Base-by-base conservation (phyloP, 2,329 filamentous ascomycete genomes). In the Metarhizium robertsii region DNA sequence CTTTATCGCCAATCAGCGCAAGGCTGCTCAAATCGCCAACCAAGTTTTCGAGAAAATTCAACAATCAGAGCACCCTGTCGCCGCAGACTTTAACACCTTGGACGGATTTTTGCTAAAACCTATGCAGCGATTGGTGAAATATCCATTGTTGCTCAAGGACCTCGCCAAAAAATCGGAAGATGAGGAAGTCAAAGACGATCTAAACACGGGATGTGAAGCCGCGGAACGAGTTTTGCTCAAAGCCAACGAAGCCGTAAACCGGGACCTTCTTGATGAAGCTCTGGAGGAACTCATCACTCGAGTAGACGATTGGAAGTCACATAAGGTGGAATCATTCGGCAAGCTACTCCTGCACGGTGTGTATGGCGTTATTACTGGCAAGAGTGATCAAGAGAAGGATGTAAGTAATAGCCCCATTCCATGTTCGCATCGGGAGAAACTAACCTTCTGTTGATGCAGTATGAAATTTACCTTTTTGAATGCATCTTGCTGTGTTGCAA, bases 381-480 rank as follows among this genome's bases (percentile, higher is more conserved):
- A 89, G 71, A 95, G 86, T 66, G 92, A 96, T 58, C 86, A 90
- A 63, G 92, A 96, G 74, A 88, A 92, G 79, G 92, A 96, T 71
- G 89, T 92, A 73, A 68, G 80, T 75, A 38, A 3, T 16, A 6
- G 20, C 42, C 16, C 42, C n/a, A 20, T 18, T 16, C 42, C 42
- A 18, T 45, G 42, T 45, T 40, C 11, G 18, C 4, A 3, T 13
- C 30, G 8, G 32, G 38, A 2, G 29, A 50, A 29, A 34, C 62
- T 66, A 29, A 14, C 32, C 32, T 48, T n/a, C 47, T 20, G 43
- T 58, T 59, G 7, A 58, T 62, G 5, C 18, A 96, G 88, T 99
- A 97, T 69, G 92, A 95, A 70, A 95, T 99, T 59, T 99, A 95
- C 71, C 84, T 99, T 34, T 99, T 99, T 70, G 90, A 97, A 69